phyloP scores from a whole-genome alignment of 306 rosid genomes.

The Malus fusca region DNA sequence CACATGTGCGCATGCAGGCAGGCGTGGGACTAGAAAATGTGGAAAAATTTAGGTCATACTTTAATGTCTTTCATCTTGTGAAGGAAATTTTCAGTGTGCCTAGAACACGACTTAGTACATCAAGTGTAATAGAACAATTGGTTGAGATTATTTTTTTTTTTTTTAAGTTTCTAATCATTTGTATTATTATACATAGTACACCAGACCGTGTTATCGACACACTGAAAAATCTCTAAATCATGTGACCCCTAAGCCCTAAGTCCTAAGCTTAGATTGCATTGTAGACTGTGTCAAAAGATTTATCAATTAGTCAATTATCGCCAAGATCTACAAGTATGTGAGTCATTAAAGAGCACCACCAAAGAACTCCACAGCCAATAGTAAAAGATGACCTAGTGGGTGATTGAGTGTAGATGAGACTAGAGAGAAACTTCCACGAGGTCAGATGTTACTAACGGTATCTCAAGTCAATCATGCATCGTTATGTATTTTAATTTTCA shows the following conservation, averaged over 20 bases:
- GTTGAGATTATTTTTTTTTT: too few species aligned
- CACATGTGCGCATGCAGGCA: constrained; percentile 44
- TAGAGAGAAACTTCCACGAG: too few species aligned
- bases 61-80: too few species aligned
- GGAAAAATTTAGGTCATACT: constrained; percentile 21
- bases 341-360: constrained; percentile 11
- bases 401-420: background rate
- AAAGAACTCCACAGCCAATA: background rate
- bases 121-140: too few species aligned
- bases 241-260: constrained; percentile 17
- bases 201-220: too few species aligned
- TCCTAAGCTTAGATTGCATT: background rate
- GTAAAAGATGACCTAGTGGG: background rate
- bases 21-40: constrained; percentile 33
- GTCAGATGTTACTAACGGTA: too few species aligned
- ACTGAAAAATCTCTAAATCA: constrained; percentile 24
- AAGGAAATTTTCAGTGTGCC: too few species aligned
- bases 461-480: too few species aligned
- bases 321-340: constrained; percentile 6
- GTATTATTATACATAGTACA: too few species aligned
- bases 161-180: too few species aligned
- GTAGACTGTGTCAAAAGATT: constrained; percentile 18
- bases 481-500: too few species aligned
- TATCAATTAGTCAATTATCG: constrained; percentile 4
- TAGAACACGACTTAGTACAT: accelerated